Evolutionary conservation across 345 rosid genomes (phyloP), one percentile per base, ranked within the genome.

Genomic region (Populus ilicifolia): DNA sequence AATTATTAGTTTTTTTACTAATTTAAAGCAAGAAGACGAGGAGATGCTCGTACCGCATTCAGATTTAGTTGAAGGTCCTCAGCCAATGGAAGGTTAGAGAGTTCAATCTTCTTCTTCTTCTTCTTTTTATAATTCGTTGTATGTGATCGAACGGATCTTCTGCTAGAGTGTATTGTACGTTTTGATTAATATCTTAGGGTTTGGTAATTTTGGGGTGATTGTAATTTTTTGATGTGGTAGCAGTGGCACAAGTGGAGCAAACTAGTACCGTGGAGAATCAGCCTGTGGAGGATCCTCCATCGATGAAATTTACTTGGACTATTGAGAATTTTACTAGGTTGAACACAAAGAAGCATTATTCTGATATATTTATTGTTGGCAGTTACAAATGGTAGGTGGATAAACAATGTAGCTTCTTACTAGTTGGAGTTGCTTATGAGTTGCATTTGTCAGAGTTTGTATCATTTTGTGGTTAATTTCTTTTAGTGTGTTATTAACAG

Each of bases 1-100:
- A 52, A 71, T 81, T 74, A 64, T 14, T 44, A 44, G 35, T 72
- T 77, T 48, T 80, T 69, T 54, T 30, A 33, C 67, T 74, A 56
- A 39, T 79, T 81, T 76, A 91, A 92, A 88, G 84, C 97, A 90
- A 85, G 97, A 92, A 76, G 98, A 93, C 38, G 96, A 89, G 83
- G 98, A 91, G 89, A 94, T 96, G 97, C 95, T 93, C 36, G 94
- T 92, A 61, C 97, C 97, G 50, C 89, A 86, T 80, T 84, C 97
- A 43, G 97, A 92, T 84, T 80, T 93, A 90, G 82, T 87, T 43
- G 93, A 94, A 41, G 90, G 85, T 71, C 91, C 89, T 71, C 98
- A 87, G 85, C 89, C 98, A 1, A 89, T 93, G 96, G 96, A 91
- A 84, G 99, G 96, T 82, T 18, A 41, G 76, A 18, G 27, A 67